Conservation (phyloP, 345 rosid species). For the Gossypium stocksii region DNA sequence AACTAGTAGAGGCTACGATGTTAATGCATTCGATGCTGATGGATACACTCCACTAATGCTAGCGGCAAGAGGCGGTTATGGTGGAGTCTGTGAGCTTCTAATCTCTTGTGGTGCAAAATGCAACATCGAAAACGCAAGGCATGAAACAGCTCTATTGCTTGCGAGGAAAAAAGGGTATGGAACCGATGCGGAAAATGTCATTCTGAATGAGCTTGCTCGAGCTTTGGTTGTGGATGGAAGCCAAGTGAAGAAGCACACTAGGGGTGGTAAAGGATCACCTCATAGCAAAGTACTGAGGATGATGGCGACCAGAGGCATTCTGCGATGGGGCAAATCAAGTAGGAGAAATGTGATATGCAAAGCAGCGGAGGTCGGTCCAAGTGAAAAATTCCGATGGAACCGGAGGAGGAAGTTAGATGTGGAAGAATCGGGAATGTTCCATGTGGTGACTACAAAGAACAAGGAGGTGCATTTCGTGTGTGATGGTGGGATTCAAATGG, state of each 20-base stretch:
- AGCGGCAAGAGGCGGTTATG: slow-evolving; percentile 52
- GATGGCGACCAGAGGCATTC: slow-evolving; percentile 33
- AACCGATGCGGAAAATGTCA: slow-evolving; percentile 30
- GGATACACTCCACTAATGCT: slow-evolving; percentile 58
- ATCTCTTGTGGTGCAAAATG: slow-evolving; percentile 42
- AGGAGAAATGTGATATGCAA: slow-evolving; percentile 54
- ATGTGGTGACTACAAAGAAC: slow-evolving; percentile 51
- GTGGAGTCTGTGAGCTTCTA: slow-evolving; percentile 35
- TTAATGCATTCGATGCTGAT: slow-evolving; percentile 45
- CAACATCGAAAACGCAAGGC: slow-evolving; percentile 32
- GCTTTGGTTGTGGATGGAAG: slow-evolving; percentile 41
- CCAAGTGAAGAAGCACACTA: slow-evolving; percentile 49
- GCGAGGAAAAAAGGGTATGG: slow-evolving; percentile 23
- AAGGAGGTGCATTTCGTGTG: slow-evolving; percentile 64
- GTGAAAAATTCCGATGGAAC: slow-evolving; percentile 43
- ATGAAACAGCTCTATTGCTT: slow-evolving; percentile 47
- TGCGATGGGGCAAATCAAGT: slow-evolving; percentile 56
- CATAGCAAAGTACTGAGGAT: slow-evolving; percentile 43
- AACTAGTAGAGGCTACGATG: slow-evolving; percentile 32
- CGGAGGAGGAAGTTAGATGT: slow-evolving; percentile 38
- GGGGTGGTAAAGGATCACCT: slow-evolving; percentile 51
- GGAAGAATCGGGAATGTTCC: slow-evolving; percentile 45
- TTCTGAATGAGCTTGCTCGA: slow-evolving; percentile 49
- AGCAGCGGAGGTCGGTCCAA: slow-evolving; percentile 47
- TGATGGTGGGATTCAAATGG: slow-evolving; percentile 51